These are phyloP conservation scores for Bromus sterilis DNA, from an alignment of 176 grass and related monocot species.

Conservation along the genomic window DNA sequence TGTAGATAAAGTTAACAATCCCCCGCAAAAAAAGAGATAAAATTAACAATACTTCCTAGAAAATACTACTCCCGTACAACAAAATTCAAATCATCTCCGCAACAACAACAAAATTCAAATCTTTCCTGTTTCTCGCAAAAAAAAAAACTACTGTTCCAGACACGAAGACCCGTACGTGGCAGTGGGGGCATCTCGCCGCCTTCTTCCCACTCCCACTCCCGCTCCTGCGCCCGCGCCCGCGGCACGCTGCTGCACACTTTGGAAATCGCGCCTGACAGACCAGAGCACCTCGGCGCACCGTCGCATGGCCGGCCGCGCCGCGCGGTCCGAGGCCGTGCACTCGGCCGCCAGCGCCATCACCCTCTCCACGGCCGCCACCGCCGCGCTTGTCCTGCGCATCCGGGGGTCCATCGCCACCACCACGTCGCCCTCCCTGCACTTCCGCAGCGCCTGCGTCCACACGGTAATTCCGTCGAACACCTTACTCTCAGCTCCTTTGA, in stretches of 20 bases:
- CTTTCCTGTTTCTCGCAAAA: too few relatives aligned
- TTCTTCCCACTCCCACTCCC: neutral
- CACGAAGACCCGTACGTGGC: slow-evolving; percentile 18
- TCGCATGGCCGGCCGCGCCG: slow-evolving; percentile 59
- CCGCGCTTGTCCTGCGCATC: slow-evolving; percentile 55
- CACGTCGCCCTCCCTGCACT: slow-evolving; percentile 52
- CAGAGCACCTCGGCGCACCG: slow-evolving; percentile 74
- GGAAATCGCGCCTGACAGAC: slow-evolving; percentile 71
- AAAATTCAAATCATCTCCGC: neutral
- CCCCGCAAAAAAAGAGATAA: neutral
- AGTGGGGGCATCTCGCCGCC: slow-evolving; percentile 5
- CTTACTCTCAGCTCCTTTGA: neutral
- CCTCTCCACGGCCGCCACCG: slow-evolving; percentile 51
- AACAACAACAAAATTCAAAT: neutral
- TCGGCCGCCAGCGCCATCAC: slow-evolving; percentile 69
- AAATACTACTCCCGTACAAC: too few relatives aligned
- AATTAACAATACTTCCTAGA: too few relatives aligned
- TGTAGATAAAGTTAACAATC: neutral
- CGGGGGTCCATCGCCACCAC: slow-evolving; percentile 80
- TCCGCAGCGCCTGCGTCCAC: slow-evolving; percentile 50
- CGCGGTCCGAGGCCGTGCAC: slow-evolving; percentile 48
- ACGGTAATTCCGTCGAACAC: slow-evolving; percentile 40
- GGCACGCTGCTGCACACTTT: slow-evolving; percentile 40
- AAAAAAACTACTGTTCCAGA: neutral
- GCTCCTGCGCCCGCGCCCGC: neutral